Evolutionary conservation across 306 rosid genomes (phyloP), one percentile per base, ranked within the genome.

Genomic region (Geum urbanum): DNA sequence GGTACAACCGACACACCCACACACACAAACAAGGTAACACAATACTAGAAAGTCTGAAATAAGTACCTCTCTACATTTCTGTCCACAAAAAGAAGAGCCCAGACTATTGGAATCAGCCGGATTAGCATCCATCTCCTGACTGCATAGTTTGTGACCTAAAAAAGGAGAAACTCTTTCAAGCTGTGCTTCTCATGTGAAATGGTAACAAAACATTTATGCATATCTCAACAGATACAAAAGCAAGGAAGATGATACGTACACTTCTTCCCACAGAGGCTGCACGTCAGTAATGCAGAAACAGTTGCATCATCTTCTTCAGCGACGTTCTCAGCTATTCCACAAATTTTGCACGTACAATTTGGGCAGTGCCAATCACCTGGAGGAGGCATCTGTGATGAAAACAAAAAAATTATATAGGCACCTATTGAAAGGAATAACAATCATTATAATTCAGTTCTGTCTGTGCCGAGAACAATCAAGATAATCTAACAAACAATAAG

Each of bases 351-450:
- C 24, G 87, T 84, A 76, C 99, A 95, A 75, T 95, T 91, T 66
- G 95, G 92, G 76, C 99, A 95, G 72, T 79, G 89, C 99, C 99
- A 95, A 61, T 95, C 99, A 64, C 96, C 99, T 0, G 84, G 84
- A 27, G 99, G 97, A 76, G 86, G 97, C 87, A 83, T 87, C 99
- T 91, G 89, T 60, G 52, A 48, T 69, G 61, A 32, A 32, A 32
- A 76, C 44, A 84, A 79, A 32, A 79, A 32, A 74, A 39, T 70
- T 55, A 71, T 54, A 71, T 16, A 43, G 79, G 54, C 46, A 66
- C 65, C 78, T 50, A 44, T 15, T 18, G 39, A 7, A 41, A 39
- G 39, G 41, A 52, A 11, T n/a, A 10, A 54, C 57, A 74, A 66
- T 64, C 22, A 59, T 46, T 43, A 40, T 41, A 69, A 65, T 32